These are phyloP conservation scores for Bothriochloa decipiens DNA, from an alignment of 176 grass and related monocot species.

Conservation along the genomic window DNA sequence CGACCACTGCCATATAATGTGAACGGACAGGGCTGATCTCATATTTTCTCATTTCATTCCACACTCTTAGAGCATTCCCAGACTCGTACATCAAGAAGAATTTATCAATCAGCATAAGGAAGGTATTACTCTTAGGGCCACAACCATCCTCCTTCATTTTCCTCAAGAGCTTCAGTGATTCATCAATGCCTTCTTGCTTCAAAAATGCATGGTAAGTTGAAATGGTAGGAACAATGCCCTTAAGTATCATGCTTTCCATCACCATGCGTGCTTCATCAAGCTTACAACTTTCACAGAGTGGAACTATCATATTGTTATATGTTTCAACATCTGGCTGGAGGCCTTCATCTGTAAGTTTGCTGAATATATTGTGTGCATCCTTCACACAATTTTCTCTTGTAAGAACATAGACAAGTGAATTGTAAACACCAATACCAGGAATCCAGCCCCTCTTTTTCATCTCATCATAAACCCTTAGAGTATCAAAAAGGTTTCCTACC, in stretches of 20 bases:
- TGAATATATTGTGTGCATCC: conserved; percentile 82
- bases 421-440: conserved; percentile 71
- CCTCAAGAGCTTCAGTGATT: conserved; percentile 59
- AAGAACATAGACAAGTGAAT: conserved; percentile 86
- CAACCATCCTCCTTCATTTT: conserved; percentile 73
- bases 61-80: conserved; percentile 75
- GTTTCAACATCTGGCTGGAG: conserved; percentile 72
- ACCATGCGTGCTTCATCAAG: conserved; percentile 70
- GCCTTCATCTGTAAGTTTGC: conserved; percentile 63
- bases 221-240: conserved; percentile 61
- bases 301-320: conserved; percentile 82
- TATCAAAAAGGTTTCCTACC: conserved; percentile 87
- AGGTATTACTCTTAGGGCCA: conserved; percentile 65
- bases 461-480: conserved; percentile 86
- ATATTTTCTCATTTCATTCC: conserved; percentile 85
- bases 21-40: conserved; percentile 49
- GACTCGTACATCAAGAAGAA: conserved; percentile 65
- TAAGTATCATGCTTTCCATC: conserved; percentile 74
- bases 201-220: conserved; percentile 73
- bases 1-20: conserved; percentile 75
- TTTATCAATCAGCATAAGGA: conserved; percentile 77
- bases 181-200: conserved; percentile 60
- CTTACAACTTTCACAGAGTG: conserved; percentile 69
- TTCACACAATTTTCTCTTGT: conserved; percentile 92
- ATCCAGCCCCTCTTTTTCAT: conserved; percentile 87